Percentiles rank a stretch among this genome's conserved stretches.
Evolutionary conservation across 768 basidiomycete species (phyloP).

Genomic region (Calocera cornea): DNA sequence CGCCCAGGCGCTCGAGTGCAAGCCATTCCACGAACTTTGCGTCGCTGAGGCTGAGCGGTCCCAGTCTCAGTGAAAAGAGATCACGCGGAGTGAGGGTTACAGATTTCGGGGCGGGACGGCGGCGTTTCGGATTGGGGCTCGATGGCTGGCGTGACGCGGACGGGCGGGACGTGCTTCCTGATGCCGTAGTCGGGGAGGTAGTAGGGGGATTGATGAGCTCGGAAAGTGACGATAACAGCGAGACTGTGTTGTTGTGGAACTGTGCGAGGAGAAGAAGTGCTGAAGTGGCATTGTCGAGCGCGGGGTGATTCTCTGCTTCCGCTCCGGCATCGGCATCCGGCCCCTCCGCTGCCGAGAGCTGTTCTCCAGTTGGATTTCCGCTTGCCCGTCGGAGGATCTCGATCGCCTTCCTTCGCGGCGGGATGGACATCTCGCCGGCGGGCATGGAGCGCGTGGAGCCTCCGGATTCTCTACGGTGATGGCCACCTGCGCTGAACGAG

Average conservation of each 20-base stretch:
- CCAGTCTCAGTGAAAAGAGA: slow-evolving; percentile 53
- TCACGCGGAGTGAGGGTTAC: slow-evolving; percentile 45
- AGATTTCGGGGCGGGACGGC: slow-evolving; percentile 17
- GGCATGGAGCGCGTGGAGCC: neutral
- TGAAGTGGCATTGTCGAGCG: neutral
- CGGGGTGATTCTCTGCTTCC: neutral
- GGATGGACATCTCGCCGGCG: neutral
- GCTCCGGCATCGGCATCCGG: neutral
- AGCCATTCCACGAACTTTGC: slow-evolving; percentile 70
- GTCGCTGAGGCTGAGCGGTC: slow-evolving; percentile 57
- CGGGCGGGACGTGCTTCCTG: neutral
- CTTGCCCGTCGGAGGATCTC: neutral
- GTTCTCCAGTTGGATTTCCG: neutral
- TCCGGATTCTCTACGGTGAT: neutral
- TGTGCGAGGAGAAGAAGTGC: neutral
- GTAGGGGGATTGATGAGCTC: neutral
- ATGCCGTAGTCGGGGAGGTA: neutral
- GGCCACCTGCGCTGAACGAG: neutral
- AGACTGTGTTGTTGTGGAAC: neutral
- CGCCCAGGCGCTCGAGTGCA: slow-evolving; percentile 36
- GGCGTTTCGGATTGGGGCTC: slow-evolving; percentile 12
- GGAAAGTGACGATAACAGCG: neutral
- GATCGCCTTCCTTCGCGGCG: neutral
- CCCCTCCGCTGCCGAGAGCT: neutral
- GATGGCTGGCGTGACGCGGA: neutral